phyloP scores from a whole-genome alignment of 1,284 basidiomycete species.

The Sanghuangporus weigelae region DNA sequence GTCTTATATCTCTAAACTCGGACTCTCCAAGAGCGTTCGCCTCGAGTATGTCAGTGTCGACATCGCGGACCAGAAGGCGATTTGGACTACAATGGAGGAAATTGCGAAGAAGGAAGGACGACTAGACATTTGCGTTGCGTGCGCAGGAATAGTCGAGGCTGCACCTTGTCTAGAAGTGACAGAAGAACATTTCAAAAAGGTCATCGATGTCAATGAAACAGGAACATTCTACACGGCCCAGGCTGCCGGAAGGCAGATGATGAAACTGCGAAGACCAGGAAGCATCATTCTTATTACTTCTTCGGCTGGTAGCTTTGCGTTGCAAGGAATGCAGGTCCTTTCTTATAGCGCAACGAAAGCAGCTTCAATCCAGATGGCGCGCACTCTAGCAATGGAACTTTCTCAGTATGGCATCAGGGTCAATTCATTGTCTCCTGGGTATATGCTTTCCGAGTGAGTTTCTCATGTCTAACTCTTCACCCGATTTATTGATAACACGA shows the following conservation, averaged over 20 bases:
- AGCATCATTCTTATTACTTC: conserved; percentile 82
- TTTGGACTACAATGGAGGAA: conserved; percentile 53
- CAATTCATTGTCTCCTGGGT: conserved; percentile 68
- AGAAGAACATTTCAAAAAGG: conserved; percentile 60
- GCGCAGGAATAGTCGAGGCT: conserved; percentile 69
- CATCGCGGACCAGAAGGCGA: conserved; percentile 52
- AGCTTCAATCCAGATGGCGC: conserved; percentile 76
- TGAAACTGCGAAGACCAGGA: conserved; percentile 58
- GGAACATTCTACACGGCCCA: conserved; percentile 78
- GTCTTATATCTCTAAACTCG: conserved; percentile 45
- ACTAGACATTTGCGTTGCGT: conserved; percentile 71
- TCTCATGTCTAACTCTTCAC: background rate
- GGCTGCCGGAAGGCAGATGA: conserved; percentile 75
- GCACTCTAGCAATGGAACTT: conserved; percentile 82
- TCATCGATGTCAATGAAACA: conserved; percentile 65
- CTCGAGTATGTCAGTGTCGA: conserved; percentile 65
- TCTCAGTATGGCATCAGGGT: conserved; percentile 67
- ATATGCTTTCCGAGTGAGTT: conserved; percentile 66
- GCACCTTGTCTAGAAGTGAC: conserved; percentile 68
- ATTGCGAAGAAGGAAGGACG: conserved; percentile 60
- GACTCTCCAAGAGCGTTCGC: conserved; percentile 34
- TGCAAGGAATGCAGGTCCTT: conserved; percentile 64
- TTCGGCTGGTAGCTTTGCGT: conserved; percentile 68
- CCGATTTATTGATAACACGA: conserved; percentile 8
- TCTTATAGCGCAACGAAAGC: conserved; percentile 81